Percentiles rank a stretch among this genome's conserved stretches.
Conservation (phyloP, 1,139 yeast species). For the Suhomyces terraborum region DNA sequence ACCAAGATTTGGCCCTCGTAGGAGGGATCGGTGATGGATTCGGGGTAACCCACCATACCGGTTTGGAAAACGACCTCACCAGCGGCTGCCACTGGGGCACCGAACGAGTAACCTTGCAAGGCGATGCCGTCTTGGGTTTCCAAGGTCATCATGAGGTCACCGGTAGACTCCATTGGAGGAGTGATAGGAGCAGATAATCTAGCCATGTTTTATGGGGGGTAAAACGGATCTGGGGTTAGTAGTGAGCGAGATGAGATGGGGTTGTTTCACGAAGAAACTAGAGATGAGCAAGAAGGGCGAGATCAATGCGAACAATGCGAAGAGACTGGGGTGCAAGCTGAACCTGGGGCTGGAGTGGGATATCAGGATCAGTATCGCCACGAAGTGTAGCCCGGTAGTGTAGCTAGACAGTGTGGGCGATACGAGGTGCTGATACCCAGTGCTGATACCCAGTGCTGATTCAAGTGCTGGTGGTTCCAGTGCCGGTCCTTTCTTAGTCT, state of each 20-base stretch:
- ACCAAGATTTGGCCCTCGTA: constrained; percentile 98
- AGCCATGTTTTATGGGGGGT: constrained; percentile 21
- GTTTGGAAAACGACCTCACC: constrained; percentile 99
- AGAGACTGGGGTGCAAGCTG: background rate
- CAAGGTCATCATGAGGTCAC: constrained; percentile 82
- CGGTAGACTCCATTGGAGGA: constrained; percentile 82
- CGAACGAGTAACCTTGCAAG: constrained; percentile 96
- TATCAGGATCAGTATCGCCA: too few relatives aligned
- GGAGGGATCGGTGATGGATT: constrained; percentile 97
- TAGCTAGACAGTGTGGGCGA: too few relatives aligned
- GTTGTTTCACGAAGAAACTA: background rate
- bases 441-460: too few relatives aligned
- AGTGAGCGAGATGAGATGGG: background rate
- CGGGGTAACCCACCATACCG: constrained; percentile 99
- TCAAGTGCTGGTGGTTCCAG: too few relatives aligned
- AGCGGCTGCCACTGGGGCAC: constrained; percentile 85
- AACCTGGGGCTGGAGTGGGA: too few relatives aligned
- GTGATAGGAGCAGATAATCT: constrained; percentile 69
- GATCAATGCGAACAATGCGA: background rate
- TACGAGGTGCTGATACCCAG: too few relatives aligned
- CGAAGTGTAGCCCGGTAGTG: too few relatives aligned
- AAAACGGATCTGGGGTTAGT: constrained; percentile 9
- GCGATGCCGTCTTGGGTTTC: constrained; percentile 90
- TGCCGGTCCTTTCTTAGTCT: too few relatives aligned
- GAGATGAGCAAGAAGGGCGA: background rate